phyloP scores from a whole-genome alignment of 116 monocot genomes.

The Iris pallida region DNA sequence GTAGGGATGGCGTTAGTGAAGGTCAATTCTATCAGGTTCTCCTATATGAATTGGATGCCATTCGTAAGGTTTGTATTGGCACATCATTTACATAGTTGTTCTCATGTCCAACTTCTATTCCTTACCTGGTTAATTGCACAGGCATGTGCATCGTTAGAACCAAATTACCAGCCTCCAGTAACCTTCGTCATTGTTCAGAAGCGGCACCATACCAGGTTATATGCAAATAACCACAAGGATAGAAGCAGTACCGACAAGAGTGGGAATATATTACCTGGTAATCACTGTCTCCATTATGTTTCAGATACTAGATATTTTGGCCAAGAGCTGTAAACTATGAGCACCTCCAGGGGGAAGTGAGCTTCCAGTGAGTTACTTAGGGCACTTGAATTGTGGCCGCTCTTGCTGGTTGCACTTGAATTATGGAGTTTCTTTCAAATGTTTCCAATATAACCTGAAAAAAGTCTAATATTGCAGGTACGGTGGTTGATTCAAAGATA shows the following conservation, averaged over 20 bases:
- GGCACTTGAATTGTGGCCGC: too few relatives aligned
- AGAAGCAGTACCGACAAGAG: slow-evolving; percentile 61
- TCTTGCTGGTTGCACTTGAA: too few relatives aligned
- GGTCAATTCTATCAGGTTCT: slow-evolving; percentile 76
- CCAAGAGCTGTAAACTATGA: too few relatives aligned
- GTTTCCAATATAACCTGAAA: background rate
- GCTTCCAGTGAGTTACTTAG: too few relatives aligned
- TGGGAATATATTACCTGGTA: slow-evolving; percentile 88
- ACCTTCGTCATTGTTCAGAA: slow-evolving; percentile 87
- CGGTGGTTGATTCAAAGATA: slow-evolving; percentile 45
- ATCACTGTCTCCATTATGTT: background rate
- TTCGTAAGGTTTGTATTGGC: background rate
- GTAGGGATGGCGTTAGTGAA: slow-evolving; percentile 74
- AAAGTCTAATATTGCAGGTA: slow-evolving; percentile 15
- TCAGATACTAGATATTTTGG: too few relatives aligned
- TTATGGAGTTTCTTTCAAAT: too few relatives aligned
- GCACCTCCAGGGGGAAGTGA: too few relatives aligned
- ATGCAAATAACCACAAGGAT: slow-evolving; percentile 78
- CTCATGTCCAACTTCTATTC: background rate
- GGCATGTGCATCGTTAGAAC: slow-evolving; percentile 54
- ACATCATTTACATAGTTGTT: background rate
- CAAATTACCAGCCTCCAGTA: slow-evolving; percentile 77
- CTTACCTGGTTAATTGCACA: slow-evolving; percentile 14
- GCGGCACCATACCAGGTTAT: slow-evolving; percentile 78
- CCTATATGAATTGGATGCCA: slow-evolving; percentile 58